phyloP scores from a whole-genome alignment of 2,329 filamentous ascomycete species.

The Didymosphaeria variabile region DNA sequence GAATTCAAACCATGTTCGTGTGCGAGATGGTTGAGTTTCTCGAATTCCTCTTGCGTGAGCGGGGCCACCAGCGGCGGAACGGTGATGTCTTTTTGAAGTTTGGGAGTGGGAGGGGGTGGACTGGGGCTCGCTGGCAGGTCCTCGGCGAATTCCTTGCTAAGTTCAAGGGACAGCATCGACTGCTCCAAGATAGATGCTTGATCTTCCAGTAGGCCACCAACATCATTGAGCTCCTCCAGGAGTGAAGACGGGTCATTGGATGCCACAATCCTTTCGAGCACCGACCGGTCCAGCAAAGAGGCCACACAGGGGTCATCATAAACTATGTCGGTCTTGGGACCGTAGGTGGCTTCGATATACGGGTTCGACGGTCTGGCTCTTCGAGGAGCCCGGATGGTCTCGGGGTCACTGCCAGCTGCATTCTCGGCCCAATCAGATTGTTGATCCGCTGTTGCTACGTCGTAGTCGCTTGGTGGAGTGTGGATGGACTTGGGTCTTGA shows the following conservation, averaged over 20 bases:
- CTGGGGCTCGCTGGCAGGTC: not conserved
- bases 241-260: not conserved
- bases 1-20: conserved; percentile 25
- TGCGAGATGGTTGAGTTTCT: conserved; percentile 25
- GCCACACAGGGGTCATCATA: not conserved
- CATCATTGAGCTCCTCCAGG: conserved; percentile 21
- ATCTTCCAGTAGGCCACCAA: conserved; percentile 21
- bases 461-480: not conserved
- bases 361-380: not conserved
- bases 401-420: not conserved
- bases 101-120: not conserved
- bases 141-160: conserved; percentile 29
- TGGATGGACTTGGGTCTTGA: not conserved
- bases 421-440: not conserved
- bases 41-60: conserved; percentile 26
- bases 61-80: conserved; percentile 32
- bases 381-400: not conserved
- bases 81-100: conserved; percentile 1
- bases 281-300: not conserved
- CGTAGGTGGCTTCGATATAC: not conserved
- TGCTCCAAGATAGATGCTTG: conserved; percentile 26
- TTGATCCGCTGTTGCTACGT: too few relatives aligned
- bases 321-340: not conserved
- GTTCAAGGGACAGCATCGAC: conserved; percentile 30
- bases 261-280: conserved; percentile 6